A percentile compares a stretch with the other conserved stretches of the same genome.
Conservation (phyloP, 2,329 filamentous ascomycete genomes). For the Xylogone sp. region DNA sequence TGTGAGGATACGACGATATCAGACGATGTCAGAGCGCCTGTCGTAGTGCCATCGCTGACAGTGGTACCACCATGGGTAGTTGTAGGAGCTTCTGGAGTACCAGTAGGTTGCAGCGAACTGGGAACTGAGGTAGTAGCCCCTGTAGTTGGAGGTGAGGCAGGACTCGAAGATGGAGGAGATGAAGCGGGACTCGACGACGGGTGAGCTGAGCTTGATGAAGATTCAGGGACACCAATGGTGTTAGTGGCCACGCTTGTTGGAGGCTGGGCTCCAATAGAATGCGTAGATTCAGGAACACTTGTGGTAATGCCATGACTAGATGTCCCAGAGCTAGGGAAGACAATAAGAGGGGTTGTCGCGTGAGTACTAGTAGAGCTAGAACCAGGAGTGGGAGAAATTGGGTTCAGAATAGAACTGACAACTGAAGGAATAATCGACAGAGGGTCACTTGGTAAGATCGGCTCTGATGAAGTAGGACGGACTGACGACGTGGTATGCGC, state of each 20-base stretch:
- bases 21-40: too few species aligned
- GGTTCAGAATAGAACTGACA: constrained; percentile 1
- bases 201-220: not conserved
- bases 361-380: not conserved
- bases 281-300: not conserved
- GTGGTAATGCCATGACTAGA: too few species aligned
- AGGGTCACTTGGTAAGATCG: constrained; percentile 1
- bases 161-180: too few species aligned
- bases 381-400: not conserved
- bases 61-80: not conserved
- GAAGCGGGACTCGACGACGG: too few species aligned
- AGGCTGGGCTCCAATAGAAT: not conserved
- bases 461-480: not conserved
- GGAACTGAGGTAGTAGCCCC: too few species aligned
- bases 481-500: not conserved
- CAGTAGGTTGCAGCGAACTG: not conserved
- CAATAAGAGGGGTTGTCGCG: too few species aligned
- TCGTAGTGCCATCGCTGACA: too few species aligned
- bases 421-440: constrained; percentile 7
- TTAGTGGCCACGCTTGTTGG: not conserved
- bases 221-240: not conserved
- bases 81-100: not conserved
- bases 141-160: too few species aligned
- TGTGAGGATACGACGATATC: too few species aligned
- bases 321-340: too few species aligned